Evolutionary conservation across 371 early-diverging fungal genomes (phyloP), one percentile per base, ranked within the genome.

Genomic region (Mortierella sp.): DNA sequence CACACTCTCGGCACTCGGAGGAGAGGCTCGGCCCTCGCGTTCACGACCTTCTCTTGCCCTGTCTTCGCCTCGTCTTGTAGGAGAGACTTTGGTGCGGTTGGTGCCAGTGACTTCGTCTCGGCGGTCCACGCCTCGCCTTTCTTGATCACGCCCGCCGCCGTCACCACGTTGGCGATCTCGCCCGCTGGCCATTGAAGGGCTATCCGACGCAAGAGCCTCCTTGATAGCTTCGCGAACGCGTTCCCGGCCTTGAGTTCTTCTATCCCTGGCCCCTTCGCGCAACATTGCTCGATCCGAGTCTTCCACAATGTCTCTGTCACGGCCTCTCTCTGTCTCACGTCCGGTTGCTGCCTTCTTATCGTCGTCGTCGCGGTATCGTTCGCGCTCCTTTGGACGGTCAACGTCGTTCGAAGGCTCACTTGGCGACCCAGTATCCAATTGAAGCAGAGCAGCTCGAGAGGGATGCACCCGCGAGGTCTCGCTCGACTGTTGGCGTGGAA

Each of bases 111-210:
- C 35, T 10, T 74, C 81, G 5, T 75, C 78, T 27, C 82, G 75
- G 21, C 82, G 78, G 46, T 82, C 82, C 2, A 35, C 8, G 4
- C 72, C 56, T 27, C 78, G 78, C 46, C 78, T 44, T 4, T 82
- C 82, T 44, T 71, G 75, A 54, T 82, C 82, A 14, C 82, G 74
- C 0, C 71, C 43, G 27, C 71, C 63, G 10, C 43, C 70, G 7
- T 75, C 81, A 6, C 44, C 56, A 10, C 83, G 49, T 10, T 56
- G 79, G 16, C 82, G 78, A 46, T 78, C 83, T 55, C 83, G 29
- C 21, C 70, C 73, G 29, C 75, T 27, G 6, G 49, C 29, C 6
- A 75, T 27, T 35, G 70, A 58, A 29, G 38, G 71, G 1, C n/a
- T 14, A 5, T 79, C 80, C 6, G 43, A 27, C 2, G 49, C 5